phyloP scores from a whole-genome alignment of 2,329 filamentous ascomycete genomes.

The Fusarium tjaetaba region DNA sequence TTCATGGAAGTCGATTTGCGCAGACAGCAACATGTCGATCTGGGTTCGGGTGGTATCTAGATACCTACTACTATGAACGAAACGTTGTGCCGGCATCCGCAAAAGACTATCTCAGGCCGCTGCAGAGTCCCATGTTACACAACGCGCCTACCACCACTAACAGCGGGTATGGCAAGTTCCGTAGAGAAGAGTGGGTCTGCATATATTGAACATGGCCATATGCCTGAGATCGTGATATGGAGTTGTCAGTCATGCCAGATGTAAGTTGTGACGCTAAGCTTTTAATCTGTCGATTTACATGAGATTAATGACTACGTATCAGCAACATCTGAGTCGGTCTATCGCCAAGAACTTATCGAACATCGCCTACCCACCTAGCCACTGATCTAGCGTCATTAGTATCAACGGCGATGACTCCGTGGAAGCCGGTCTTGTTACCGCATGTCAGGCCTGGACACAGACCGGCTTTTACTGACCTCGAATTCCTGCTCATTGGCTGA shows the following conservation, averaged over 20 bases:
- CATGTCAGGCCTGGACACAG: slow-evolving; percentile 31
- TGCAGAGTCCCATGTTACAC: slow-evolving; percentile 3
- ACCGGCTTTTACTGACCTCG: slow-evolving; percentile 26
- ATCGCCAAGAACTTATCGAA: slow-evolving; percentile 3
- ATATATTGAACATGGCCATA: background rate
- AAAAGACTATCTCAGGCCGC: slow-evolving; percentile 8
- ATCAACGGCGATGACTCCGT: slow-evolving; percentile 15
- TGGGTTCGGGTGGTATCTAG: background rate
- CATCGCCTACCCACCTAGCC: background rate
- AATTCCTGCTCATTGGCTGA: slow-evolving; percentile 15
- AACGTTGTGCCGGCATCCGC: background rate
- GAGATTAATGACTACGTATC: slow-evolving; percentile 1
- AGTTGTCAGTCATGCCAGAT: background rate
- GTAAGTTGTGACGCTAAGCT: background rate
- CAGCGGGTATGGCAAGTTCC: background rate
- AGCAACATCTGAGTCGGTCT: background rate
- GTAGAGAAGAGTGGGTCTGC: background rate
- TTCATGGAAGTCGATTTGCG: background rate
- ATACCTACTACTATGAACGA: background rate
- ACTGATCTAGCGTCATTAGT: slow-evolving; percentile 19
- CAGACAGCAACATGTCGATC: background rate
- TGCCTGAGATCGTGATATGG: slow-evolving; percentile 6
- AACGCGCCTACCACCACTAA: background rate
- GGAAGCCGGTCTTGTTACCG: slow-evolving; percentile 14
- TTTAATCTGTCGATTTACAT: background rate